Percentiles rank a stretch among this genome's conserved stretches.
Evolutionary conservation across 2,329 filamentous ascomycete species (phyloP).

Genomic region (Emmonsia crescens): DNA sequence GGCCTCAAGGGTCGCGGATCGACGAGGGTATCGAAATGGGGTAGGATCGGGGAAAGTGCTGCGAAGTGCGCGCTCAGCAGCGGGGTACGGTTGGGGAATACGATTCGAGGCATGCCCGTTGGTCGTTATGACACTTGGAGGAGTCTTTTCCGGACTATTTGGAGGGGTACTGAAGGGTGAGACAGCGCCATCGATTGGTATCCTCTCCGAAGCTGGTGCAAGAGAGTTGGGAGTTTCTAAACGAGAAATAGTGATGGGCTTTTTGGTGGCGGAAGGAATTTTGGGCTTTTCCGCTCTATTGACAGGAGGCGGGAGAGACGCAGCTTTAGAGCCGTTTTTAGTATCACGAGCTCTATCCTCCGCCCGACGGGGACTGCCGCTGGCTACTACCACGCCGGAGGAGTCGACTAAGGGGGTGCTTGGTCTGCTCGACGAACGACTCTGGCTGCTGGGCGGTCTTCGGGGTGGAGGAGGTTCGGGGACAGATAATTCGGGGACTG

Average conservation of each 20-base stretch:
- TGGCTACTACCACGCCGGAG: conserved; percentile 37
- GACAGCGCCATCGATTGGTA: conserved; percentile 35
- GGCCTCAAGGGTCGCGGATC: conserved; percentile 13
- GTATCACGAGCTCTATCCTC: conserved; percentile 12
- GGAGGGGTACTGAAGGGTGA: conserved; percentile 87
- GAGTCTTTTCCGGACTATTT: conserved; percentile 52
- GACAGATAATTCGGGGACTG: not conserved
- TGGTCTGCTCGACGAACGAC: conserved; percentile 18
- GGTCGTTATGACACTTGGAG: not conserved
- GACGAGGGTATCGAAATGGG: not conserved
- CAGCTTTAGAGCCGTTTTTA: conserved; percentile 26
- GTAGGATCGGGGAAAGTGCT: not conserved
- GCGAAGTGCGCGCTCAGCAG: not conserved
- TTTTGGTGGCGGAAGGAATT: conserved; percentile 39
- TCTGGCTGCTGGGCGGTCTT: conserved; percentile 1
- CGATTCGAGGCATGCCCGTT: conserved; percentile 3
- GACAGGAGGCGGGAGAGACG: conserved; percentile 56
- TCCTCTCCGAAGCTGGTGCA: conserved; percentile 18
- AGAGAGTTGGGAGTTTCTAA: conserved; percentile 16
- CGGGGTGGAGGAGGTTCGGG: not conserved
- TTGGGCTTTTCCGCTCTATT: conserved; percentile 73
- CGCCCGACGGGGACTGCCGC: conserved; percentile 13
- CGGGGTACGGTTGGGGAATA: conserved; percentile 1
- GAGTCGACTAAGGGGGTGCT: conserved; percentile 34
- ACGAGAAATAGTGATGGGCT: conserved; percentile 27